Percentiles rank a stretch among this genome's conserved stretches.
These are phyloP conservation scores for Suillus fuscotomentosus DNA, from an alignment of 768 basidiomycete genomes.

Conservation along the genomic window DNA sequence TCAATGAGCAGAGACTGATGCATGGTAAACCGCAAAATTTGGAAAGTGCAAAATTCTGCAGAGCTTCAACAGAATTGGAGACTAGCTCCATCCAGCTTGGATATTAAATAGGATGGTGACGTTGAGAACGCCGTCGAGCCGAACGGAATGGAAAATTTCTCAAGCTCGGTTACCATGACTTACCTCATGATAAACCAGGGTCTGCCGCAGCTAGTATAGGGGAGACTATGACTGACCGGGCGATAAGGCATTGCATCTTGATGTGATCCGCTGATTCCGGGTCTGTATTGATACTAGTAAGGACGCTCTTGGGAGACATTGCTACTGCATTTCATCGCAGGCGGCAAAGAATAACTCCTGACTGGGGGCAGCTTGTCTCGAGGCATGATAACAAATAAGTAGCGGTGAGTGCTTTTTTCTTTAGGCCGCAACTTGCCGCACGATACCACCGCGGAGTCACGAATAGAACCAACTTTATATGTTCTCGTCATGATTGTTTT, in stretches of 20 bases:
- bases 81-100: not conserved
- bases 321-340: not conserved
- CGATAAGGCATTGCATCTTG: not conserved
- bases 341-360: not conserved
- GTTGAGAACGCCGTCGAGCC: not conserved
- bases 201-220: not conserved
- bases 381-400: not conserved
- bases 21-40: slow-evolving; percentile 14
- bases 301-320: not conserved
- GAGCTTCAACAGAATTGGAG: not conserved
- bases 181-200: not conserved
- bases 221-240: not conserved
- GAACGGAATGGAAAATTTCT: not conserved
- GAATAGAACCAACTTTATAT: no score
- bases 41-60: not conserved
- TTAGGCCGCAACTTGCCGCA: no score
- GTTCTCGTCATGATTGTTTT: not conserved
- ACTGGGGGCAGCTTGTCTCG: no score
- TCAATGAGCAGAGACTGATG: slow-evolving; percentile 29
- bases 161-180: not conserved
- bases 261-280: not conserved
- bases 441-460: no score
- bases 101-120: not conserved
- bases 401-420: no score
- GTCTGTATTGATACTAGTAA: not conserved